Percentiles rank a stretch among this genome's conserved stretches.
Conservation (phyloP, 179 eudicot genomes). For the Beta lomatogona region DNA sequence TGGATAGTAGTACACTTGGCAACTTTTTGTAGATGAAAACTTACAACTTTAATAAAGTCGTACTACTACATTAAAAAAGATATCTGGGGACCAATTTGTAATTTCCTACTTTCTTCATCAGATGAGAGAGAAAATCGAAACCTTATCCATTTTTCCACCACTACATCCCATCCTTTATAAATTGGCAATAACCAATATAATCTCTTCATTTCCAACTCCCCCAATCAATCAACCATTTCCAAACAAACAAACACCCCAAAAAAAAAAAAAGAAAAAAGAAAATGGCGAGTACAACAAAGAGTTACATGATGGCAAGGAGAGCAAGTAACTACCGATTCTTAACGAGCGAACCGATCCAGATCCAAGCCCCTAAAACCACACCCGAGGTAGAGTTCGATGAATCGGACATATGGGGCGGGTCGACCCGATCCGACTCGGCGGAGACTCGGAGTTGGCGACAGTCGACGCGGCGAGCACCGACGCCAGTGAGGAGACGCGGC, state of each 20-base stretch:
- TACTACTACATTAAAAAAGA: background rate
- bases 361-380: slow-evolving; percentile 19
- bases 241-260: background rate
- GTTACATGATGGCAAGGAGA: slow-evolving; percentile 36
- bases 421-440: slow-evolving; percentile 37
- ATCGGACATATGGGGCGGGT: slow-evolving; percentile 55
- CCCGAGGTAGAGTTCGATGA: slow-evolving; percentile 52
- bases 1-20: background rate
- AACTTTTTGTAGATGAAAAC: background rate
- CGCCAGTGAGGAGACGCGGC: slow-evolving; percentile 11
- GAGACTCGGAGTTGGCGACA: slow-evolving; percentile 27
- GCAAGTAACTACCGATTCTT: slow-evolving; percentile 48
- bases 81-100: background rate
- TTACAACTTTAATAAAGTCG: background rate
- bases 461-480: slow-evolving; percentile 20
- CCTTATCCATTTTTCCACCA: slow-evolving; percentile 17
- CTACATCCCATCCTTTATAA: background rate
- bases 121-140: slow-evolving; percentile 10
- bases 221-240: background rate
- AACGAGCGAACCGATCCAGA: slow-evolving; percentile 26
- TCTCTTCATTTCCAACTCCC: background rate
- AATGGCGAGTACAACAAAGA: slow-evolving; percentile 48
- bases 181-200: background rate
- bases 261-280: background rate
- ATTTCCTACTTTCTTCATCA: background rate